Base-by-base conservation (phyloP, 352 stramenopile species). In the Phytophthora sojae region DNA sequence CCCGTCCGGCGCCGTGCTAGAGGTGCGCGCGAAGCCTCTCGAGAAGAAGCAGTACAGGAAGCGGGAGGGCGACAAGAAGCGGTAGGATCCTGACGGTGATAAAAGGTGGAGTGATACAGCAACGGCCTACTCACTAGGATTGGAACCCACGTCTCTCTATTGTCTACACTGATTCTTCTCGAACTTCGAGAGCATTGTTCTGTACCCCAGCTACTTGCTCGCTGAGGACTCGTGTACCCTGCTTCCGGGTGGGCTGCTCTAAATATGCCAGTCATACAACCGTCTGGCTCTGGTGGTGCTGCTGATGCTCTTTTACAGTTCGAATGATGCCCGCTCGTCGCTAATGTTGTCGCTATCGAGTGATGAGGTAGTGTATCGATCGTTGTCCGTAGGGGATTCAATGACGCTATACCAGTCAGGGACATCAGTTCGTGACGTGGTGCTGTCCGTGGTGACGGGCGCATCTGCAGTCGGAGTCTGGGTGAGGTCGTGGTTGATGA, bases 1-100 rank as follows among this genome's bases (percentile, higher is more conserved):
- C 2, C 78, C 79, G 4, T 70, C 64, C 6, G 92, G 92, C n/a
- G 73, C 88, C 12, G 91, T 97, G 52, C 59, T 97, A 21, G 86
- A 96, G 62, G 89, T 96, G 25, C 69, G 67, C 4, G 64, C 85
- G 8, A 97, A 96, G 76, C 65, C 75, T 60, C 35, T 90, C 37
- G 71, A 78, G 72, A 77, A 77, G 45, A 68, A 71, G 54, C 55
- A 67, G 42, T 44, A 61, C 49, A 21, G 51, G 25, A 71, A 74
- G 50, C 60, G 60, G 26, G 61, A 67, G 8, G 53, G 62, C 54
- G 67, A 79, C 42, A 71, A 73, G 47, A 52, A 67, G 32, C 60
- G 61, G 47, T 73, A 69, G 39, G 26, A 30, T 6, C 26, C 26
- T 4, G 26, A 30, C 26, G 26, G 26, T 39, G 32, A 67, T 23